A percentile compares a stretch with the other conserved stretches of the same genome.
phyloP scores from a whole-genome alignment of 2,329 filamentous ascomycete species.

The Aspergillus uvarum region DNA sequence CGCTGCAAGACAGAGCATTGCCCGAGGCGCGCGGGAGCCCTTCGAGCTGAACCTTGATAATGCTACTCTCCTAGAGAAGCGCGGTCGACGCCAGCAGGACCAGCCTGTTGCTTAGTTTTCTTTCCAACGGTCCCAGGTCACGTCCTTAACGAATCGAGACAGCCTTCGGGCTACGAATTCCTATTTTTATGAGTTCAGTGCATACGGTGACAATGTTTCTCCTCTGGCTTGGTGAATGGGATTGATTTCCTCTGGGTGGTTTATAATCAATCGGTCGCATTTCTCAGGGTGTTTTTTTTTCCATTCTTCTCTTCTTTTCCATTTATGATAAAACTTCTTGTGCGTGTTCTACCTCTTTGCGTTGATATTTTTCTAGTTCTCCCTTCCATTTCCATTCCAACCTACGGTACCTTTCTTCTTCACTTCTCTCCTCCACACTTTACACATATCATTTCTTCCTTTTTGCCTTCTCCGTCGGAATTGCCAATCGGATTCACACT shows the following conservation, averaged over 20 bases:
- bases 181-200: slow-evolving; percentile 14
- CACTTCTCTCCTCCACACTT: neutral
- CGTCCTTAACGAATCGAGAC: slow-evolving; percentile 3
- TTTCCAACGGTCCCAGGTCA: slow-evolving; percentile 1
- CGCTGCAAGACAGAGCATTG: slow-evolving; percentile 78
- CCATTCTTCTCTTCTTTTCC: slow-evolving; percentile 5
- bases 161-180: slow-evolving; percentile 6
- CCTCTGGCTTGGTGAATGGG: neutral
- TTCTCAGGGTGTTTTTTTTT: slow-evolving; percentile 4
- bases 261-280: neutral
- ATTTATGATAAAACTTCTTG: slow-evolving; percentile 1
- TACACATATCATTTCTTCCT: neutral
- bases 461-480: neutral
- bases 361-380: neutral
- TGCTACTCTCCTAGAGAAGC: slow-evolving; percentile 79
- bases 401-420: neutral
- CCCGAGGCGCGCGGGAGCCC: slow-evolving; percentile 69
- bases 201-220: slow-evolving; percentile 2
- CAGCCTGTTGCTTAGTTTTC: slow-evolving; percentile 28
- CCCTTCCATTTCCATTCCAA: neutral
- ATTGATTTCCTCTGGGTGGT: slow-evolving; percentile 10
- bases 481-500: slow-evolving; percentile 13
- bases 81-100: slow-evolving; percentile 46
- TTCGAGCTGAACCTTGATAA: slow-evolving; percentile 94
- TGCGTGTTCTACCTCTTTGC: slow-evolving; percentile 1